phyloP scores from a whole-genome alignment of 345 rosid genomes.

The Orychophragmus violaceus region DNA sequence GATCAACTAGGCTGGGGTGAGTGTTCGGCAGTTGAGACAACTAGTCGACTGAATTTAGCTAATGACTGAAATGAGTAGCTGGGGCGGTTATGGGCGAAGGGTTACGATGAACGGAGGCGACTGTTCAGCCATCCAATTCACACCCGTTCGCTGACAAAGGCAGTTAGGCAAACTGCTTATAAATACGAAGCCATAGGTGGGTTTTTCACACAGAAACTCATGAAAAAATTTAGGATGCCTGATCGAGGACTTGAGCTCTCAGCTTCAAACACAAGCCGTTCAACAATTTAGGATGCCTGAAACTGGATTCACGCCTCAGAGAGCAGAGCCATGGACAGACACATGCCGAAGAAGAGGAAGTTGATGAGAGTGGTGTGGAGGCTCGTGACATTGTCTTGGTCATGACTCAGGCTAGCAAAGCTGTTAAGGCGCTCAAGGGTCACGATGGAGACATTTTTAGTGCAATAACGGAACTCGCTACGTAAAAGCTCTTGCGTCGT shows the following conservation, averaged over 20 bases:
- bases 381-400: slow-evolving; percentile 71
- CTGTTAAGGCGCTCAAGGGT: slow-evolving; percentile 74
- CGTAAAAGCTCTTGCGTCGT: slow-evolving; percentile 6
- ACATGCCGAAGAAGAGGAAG: slow-evolving; percentile 62
- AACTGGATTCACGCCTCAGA: slow-evolving; percentile 46
- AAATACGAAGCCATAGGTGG: no score
- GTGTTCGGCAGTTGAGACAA: no score
- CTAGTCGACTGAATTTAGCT: no score
- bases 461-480: slow-evolving; percentile 89
- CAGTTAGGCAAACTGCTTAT: no score
- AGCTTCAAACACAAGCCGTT: slow-evolving; percentile 86
- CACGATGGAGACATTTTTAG: slow-evolving; percentile 75
- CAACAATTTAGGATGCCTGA: slow-evolving; percentile 88
- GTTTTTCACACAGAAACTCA: no score
- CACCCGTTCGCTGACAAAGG: no score
- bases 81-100: no score
- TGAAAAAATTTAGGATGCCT: no score
- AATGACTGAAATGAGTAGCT: no score
- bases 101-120: no score
- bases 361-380: slow-evolving; percentile 74
- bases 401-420: slow-evolving; percentile 84
- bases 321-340: slow-evolving; percentile 44
- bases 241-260: slow-evolving; percentile 90
- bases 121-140: no score
- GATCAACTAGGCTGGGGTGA: no score